Evolutionary conservation across 768 basidiomycete species (phyloP), one percentile per base, ranked within the genome.

Genomic region (Exsudoporus frostii): DNA sequence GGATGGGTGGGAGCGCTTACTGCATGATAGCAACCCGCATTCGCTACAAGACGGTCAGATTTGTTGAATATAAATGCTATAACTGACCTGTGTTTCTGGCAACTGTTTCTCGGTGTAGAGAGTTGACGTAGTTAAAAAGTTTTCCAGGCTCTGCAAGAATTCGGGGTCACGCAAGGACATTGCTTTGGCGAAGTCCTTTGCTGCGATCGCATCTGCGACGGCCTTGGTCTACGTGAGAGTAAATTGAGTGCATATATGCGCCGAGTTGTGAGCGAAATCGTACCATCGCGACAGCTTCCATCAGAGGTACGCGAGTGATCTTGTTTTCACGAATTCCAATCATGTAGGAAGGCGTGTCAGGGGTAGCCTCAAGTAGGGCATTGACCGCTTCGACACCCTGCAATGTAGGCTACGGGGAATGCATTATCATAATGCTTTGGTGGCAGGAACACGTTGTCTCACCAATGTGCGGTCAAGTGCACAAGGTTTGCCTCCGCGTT

Each of bases 321-420:
- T 96, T 96, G 76, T 97, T 98, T 74, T 98, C 95, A 57, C 83
- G 82, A 36, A 97, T 79, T 22, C 97, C 95, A 64, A 99, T 98
- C 88, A 99, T 96, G 67, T 95, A 98, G 0, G 93, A 96, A 5
- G 96, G 96, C 0, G 90, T 92, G 19, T 88, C 83, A 5, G 95
- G 92, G 1, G 83, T 89, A 0, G 96, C 82, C 61, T 88, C 84
- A 7, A 98, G 75, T 25, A 98, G 76, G 2, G 92, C 89, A 48
- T 93, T 82, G 45, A 98, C 89, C 2, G 97, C 96, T 65, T 97
- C 90, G 29, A 93, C 80, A 48, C 93, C 95, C 77, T 99, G 95
- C n/a, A 98, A 74, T 1, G 95, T 97, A 1, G 96, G 93, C 93
- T 96, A 62, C 11, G 22, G n/a, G 34, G 5, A 30, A 48, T 32